Percentiles rank a stretch among this genome's conserved stretches.
Evolutionary conservation across 352 stramenopile species (phyloP).

Genomic region (Achlya hypogyna): DNA sequence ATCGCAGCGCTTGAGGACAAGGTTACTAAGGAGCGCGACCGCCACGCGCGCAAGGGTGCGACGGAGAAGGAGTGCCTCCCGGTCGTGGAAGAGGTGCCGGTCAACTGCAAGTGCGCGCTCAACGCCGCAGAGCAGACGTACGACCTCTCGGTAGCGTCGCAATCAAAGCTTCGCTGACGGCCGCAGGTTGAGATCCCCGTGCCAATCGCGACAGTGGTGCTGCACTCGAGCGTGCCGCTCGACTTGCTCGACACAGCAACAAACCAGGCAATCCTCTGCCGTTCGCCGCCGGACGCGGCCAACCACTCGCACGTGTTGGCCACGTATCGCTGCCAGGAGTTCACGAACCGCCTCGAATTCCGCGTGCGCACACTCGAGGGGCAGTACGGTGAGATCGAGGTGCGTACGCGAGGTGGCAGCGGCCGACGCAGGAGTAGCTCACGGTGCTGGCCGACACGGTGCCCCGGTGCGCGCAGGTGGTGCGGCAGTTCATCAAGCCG

Average conservation of each 20-base stretch:
- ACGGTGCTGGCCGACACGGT: slow-evolving; percentile 58
- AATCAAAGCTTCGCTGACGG: neutral
- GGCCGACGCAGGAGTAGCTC: neutral
- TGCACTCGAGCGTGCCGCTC: slow-evolving; percentile 66
- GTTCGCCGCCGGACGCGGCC: slow-evolving; percentile 41
- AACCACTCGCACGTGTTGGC: slow-evolving; percentile 61
- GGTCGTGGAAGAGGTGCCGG: slow-evolving; percentile 60
- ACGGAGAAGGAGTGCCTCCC: slow-evolving; percentile 46
- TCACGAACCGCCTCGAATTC: slow-evolving; percentile 72
- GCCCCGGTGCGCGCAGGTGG: slow-evolving; percentile 51
- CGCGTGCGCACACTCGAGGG: slow-evolving; percentile 77
- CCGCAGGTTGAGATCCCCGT: slow-evolving; percentile 47
- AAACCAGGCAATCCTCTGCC: slow-evolving; percentile 68
- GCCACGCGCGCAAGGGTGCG: slow-evolving; percentile 22
- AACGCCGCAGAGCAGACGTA: slow-evolving; percentile 57
- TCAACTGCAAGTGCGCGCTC: slow-evolving; percentile 72
- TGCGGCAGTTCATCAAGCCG: slow-evolving; percentile 74
- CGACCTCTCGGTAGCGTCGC: slow-evolving; percentile 55
- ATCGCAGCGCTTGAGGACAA: slow-evolving; percentile 61
- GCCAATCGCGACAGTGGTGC: slow-evolving; percentile 63
- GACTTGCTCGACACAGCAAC: slow-evolving; percentile 66
- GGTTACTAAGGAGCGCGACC: slow-evolving; percentile 43
- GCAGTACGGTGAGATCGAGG: slow-evolving; percentile 70
- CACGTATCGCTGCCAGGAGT: slow-evolving; percentile 70
- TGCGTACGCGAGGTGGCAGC: neutral